Evolutionary conservation across 2,329 filamentous ascomycete species (phyloP), one percentile per base, ranked within the genome.

Genomic region (Xenosphaeropsis pyriputrescens): DNA sequence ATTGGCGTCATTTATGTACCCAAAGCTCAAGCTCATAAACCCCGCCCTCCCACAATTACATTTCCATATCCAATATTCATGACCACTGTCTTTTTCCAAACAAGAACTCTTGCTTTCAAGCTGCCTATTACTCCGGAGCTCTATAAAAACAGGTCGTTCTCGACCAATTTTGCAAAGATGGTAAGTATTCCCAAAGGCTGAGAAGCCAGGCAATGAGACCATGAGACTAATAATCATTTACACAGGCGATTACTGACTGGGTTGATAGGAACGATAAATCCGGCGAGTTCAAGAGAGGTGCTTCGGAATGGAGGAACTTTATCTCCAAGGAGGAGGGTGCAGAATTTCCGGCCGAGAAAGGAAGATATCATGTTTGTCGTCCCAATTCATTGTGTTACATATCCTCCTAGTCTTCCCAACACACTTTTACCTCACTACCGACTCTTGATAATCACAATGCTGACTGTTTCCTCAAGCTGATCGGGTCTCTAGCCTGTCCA

Each of bases 221-320:
- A 26, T 26, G 22, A 5, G 22, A 26, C 22, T 26, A 26, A 26
- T 9, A 11, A 26, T 26, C 12, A 26, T 26, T 26, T 9, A 36
- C 18, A 31, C 50, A 50, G 41, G 72, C 70, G 39, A 85, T 93
- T 56, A 88, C 85, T 34, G 75, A 89, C 52, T 94, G 85, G 85
- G 85, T 91, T 37, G 68, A 75, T 44, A 79, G 74, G 34, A 68
- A 68, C 49, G 84, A 91, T 64, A 82, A 75, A 54, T 73, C 75
- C 14, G 89, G 89, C 59, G 86, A 95, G 61, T 96, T 93, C 70
- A 94, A 94, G 65, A 79, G 89, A 44, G 83, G 86, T 57, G 68
- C 70, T 44, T 91, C 84, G 43, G 70, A 75, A 39, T 96, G 96
- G 62, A 77, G 91, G 41, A 72, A 55, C 73, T 64, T 62, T 52